Percentiles rank a stretch among this genome's conserved stretches.
phyloP scores from a whole-genome alignment of 306 rosid genomes.

The Lathyrus aphaca region DNA sequence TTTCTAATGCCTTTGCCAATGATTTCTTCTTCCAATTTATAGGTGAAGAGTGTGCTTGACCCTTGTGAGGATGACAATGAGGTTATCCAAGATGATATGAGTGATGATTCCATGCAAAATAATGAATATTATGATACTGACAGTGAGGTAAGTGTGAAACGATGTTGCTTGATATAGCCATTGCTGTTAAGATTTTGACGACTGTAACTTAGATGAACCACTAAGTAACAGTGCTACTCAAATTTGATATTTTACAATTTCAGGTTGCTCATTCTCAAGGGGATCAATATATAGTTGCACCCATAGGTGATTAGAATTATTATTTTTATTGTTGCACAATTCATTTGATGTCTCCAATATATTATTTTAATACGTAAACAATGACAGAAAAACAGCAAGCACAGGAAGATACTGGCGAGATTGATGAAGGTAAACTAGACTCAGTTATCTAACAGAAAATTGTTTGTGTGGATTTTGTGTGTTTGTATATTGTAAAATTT shows the following conservation, averaged over 20 bases:
- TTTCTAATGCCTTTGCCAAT: conserved; percentile 22
- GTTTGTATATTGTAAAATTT: conserved; percentile 1
- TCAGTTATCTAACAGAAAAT: conserved; percentile 10
- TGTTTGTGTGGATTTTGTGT: not conserved
- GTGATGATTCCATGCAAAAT: conserved; percentile 50
- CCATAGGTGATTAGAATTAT: conserved; percentile 55
- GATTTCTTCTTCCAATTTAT: conserved; percentile 27
- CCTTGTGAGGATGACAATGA: conserved; percentile 64
- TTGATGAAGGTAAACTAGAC: conserved; percentile 68
- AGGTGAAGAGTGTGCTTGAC: conserved; percentile 62
- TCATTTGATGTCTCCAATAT: conserved; percentile 21
- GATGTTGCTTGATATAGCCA: conserved; percentile 29
- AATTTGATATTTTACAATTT: conserved; percentile 31
- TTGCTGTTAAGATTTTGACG: conserved; percentile 16
- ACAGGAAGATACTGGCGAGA: conserved; percentile 54
- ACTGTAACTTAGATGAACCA: conserved; percentile 18
- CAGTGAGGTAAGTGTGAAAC: conserved; percentile 49
- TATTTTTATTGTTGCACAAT: not conserved
- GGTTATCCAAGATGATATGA: conserved; percentile 47
- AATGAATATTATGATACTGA: conserved; percentile 51
- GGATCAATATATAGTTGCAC: conserved; percentile 69
- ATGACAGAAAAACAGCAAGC: conserved; percentile 65
- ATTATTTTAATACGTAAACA: conserved; percentile 21
- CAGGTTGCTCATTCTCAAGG: conserved; percentile 75
- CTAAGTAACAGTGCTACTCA: conserved; percentile 19